Base-by-base conservation (phyloP, 2,329 filamentous ascomycete species). In the Parasarocladium wereldwijsianum region DNA sequence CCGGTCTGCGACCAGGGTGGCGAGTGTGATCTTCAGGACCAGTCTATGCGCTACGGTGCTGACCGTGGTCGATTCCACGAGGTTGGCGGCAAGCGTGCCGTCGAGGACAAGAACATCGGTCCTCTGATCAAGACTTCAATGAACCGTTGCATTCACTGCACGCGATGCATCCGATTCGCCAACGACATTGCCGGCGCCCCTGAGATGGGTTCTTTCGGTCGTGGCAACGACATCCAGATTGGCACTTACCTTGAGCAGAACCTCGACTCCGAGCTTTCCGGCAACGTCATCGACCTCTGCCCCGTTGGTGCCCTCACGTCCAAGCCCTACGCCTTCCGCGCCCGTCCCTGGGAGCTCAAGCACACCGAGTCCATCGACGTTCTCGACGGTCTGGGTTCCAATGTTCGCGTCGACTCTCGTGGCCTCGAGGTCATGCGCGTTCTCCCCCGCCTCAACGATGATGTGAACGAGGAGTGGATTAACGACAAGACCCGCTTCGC, bases 71-170 rank as follows among this genome's bases (percentile, higher is more conserved):
- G 90, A 46, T 98, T 98, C 64, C 90, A 98, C 62, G 90, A 98
- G 59, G 60, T 92, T 49, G 76, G 72, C 33, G 90, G 90, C 59
- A 98, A 98, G 71, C 82, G 90, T 64, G 90, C 85, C 16, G 86
- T 94, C 22, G 90, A 98, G 63, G 90, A 98, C 60, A 98, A 98
- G 71, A 96, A 98, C 58, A 94, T 98, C 48, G 90, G 90, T 20
- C 90, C 90, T 32, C 59, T 98, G 43, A 82, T 98, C 62, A 98
- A 98, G 73, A 98, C 90, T 4, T 98, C 90, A 29, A 98, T 98
- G 90, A 98, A 98, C 69, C 74, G 90, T 54, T 98, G 90, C 59
- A 98, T 98, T 49, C 90, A 98, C 66, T 98, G 90, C 68, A 98
- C 90, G 39, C 76, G 90, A 49, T 98, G 90, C 60, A 75, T 98